Evolutionary conservation across 495 filamentous ascomycete genomes (phyloP).

Genomic region (Aspergillus saccharolyticus): DNA sequence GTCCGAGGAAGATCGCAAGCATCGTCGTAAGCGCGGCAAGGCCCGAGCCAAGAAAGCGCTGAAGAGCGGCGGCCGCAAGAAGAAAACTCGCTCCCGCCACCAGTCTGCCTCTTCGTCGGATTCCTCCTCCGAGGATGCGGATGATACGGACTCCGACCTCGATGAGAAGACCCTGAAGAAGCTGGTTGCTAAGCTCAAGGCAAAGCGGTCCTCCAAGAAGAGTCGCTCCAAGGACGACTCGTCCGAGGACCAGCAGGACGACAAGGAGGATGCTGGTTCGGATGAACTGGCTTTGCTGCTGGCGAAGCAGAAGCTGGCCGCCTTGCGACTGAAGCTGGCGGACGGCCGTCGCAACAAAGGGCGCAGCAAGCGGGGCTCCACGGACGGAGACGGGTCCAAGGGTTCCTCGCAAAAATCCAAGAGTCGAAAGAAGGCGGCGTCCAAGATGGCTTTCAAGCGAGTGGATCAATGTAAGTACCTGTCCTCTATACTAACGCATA

Average conservation of each 20-base stretch:
- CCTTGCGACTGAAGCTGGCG: constrained; percentile 17
- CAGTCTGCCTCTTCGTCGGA: constrained; percentile 32
- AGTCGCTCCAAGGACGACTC: constrained; percentile 26
- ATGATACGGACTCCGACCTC: constrained; percentile 23
- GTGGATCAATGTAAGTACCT: constrained; percentile 64
- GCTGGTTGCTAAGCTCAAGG: constrained; percentile 46
- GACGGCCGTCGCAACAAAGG: constrained; percentile 19
- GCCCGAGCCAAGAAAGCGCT: constrained; percentile 41
- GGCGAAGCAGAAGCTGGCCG: constrained; percentile 24
- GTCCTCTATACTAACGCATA: background rate
- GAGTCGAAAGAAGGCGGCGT: constrained; percentile 46
- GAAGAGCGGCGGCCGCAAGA: constrained; percentile 34
- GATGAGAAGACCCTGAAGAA: constrained; percentile 44
- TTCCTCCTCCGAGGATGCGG: constrained; percentile 22
- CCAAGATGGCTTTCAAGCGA: constrained; percentile 75
- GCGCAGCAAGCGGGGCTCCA: constrained; percentile 16
- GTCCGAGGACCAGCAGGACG: constrained; percentile 22
- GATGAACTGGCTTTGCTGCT: constrained; percentile 17
- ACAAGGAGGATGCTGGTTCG: constrained; percentile 18
- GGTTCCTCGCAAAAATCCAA: constrained; percentile 20
- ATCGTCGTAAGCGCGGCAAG: constrained; percentile 37
- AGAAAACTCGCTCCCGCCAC: constrained; percentile 36
- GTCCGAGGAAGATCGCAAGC: constrained; percentile 28
- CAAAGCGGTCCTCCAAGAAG: constrained; percentile 37
- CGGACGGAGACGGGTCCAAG: constrained; percentile 15